Percentiles rank a stretch among this genome's conserved stretches.
These are phyloP conservation scores for Alternaria solani DNA, from an alignment of 2,329 filamentous ascomycete species.

Conservation along the genomic window DNA sequence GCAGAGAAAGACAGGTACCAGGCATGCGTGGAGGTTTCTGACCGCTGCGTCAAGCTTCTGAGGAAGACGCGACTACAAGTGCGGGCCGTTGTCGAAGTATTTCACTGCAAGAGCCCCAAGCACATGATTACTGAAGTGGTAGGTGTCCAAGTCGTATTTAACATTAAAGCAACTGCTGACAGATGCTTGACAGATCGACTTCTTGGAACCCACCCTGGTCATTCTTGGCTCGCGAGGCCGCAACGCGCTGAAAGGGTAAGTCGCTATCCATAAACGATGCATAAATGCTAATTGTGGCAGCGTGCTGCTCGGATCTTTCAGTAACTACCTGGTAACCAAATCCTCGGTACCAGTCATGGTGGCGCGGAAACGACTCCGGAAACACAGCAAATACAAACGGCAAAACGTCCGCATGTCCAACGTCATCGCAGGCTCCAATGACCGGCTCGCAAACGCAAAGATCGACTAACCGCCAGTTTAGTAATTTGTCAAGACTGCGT, in stretches of 20 bases:
- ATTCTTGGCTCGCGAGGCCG: slow-evolving; percentile 91
- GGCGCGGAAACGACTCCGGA: slow-evolving; percentile 85
- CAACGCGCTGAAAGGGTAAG: slow-evolving; percentile 91
- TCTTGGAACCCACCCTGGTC: slow-evolving; percentile 88
- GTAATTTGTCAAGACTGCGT: slow-evolving; percentile 45
- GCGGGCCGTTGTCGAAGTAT: slow-evolving; percentile 90
- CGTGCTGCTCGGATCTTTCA: slow-evolving; percentile 94
- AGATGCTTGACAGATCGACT: slow-evolving; percentile 71
- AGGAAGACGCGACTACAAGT: slow-evolving; percentile 93
- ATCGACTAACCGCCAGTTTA: slow-evolving; percentile 65
- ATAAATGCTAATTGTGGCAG: slow-evolving; percentile 57
- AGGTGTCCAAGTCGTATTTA: slow-evolving; percentile 43
- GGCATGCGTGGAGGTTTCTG: slow-evolving; percentile 83
- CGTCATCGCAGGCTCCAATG: slow-evolving; percentile 75
- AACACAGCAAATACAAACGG: slow-evolving; percentile 82
- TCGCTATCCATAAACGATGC: slow-evolving; percentile 23
- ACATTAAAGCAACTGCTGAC: slow-evolving; percentile 33
- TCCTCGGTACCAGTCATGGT: slow-evolving; percentile 98
- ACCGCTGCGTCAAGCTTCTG: slow-evolving; percentile 82
- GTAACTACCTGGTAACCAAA: slow-evolving; percentile 96
- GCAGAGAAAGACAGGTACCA: slow-evolving; percentile 80
- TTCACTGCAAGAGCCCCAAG: slow-evolving; percentile 97
- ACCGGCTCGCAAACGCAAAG: slow-evolving; percentile 74
- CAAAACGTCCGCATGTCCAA: slow-evolving; percentile 78
- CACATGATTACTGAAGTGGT: slow-evolving; percentile 94